These are phyloP conservation scores for Shiraia sp. DNA, from an alignment of 2,329 filamentous ascomycete genomes.

Conservation along the genomic window DNA sequence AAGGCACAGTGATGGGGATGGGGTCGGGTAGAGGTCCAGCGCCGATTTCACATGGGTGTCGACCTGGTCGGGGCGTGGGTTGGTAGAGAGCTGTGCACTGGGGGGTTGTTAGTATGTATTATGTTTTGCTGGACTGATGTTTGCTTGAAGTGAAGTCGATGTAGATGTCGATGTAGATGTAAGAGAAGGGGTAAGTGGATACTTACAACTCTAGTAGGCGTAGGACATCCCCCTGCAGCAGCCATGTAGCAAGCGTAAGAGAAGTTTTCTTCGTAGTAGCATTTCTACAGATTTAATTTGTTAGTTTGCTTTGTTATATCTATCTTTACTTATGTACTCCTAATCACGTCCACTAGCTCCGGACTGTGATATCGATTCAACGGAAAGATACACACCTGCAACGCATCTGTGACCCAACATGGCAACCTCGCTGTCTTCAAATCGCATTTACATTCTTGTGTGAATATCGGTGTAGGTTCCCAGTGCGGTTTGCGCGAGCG, in stretches of 20 bases:
- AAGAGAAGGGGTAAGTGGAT: not conserved
- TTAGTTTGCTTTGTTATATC: too few relatives aligned
- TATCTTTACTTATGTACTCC: too few relatives aligned
- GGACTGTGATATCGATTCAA: too few relatives aligned
- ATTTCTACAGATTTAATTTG: too few relatives aligned
- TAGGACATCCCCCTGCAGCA: slow-evolving; percentile 31
- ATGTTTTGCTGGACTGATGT: too few relatives aligned
- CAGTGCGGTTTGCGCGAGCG: slow-evolving; percentile 54
- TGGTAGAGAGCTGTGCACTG: slow-evolving; percentile 29
- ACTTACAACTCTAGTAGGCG: slow-evolving; percentile 30
- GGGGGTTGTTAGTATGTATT: not conserved
- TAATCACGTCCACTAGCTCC: too few relatives aligned
- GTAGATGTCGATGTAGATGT: too few relatives aligned
- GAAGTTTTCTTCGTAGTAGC: slow-evolving; percentile 36
- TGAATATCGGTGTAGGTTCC: slow-evolving; percentile 59
- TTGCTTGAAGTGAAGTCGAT: too few relatives aligned
- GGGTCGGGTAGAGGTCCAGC: too few relatives aligned
- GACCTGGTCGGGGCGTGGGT: slow-evolving; percentile 28
- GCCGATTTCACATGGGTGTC: slow-evolving; percentile 33
- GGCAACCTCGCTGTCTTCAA: slow-evolving; percentile 27
- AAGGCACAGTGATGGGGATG: too few relatives aligned
- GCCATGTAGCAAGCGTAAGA: slow-evolving; percentile 34
- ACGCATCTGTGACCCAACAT: slow-evolving; percentile 35
- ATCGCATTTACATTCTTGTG: slow-evolving; percentile 51
- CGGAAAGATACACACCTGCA: slow-evolving; percentile 27